phyloP scores from a whole-genome alignment of 768 basidiomycete genomes.

The Kwoniella shandongensis region DNA sequence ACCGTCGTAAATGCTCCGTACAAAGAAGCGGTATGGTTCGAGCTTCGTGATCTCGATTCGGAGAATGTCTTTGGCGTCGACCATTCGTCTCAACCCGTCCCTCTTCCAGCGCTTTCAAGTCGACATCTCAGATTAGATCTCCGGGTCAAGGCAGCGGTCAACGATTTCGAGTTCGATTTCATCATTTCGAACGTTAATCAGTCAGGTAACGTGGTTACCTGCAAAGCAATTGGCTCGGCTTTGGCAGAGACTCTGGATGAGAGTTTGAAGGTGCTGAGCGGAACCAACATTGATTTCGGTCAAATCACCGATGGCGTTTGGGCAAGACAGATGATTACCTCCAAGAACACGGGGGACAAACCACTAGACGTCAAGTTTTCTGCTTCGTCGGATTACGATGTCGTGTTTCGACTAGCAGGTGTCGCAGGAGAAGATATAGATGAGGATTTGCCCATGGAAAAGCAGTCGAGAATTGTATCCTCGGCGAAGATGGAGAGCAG shows the following conservation, averaged over 20 bases:
- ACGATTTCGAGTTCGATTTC: conserved; percentile 46
- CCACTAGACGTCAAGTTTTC: conserved; percentile 46
- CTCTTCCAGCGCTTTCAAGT: conserved; percentile 42
- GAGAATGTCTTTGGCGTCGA: conserved; percentile 46
- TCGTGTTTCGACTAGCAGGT: conserved; percentile 49
- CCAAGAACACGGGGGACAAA: conserved; percentile 46
- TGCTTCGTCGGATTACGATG: conserved; percentile 38
- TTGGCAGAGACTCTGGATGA: conserved; percentile 26
- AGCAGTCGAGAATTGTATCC: not conserved
- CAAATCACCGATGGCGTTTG: conserved; percentile 45
- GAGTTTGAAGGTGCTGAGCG: conserved; percentile 41
- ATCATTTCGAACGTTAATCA: conserved; percentile 44
- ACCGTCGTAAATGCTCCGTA: conserved; percentile 36
- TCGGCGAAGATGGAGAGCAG: not conserved
- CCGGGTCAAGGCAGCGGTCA: conserved; percentile 31
- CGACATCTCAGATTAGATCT: conserved; percentile 42
- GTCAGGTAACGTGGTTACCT: conserved; percentile 44
- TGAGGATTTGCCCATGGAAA: conserved; percentile 33
- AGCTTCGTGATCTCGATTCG: conserved; percentile 45
- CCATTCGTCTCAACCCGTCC: conserved; percentile 35
- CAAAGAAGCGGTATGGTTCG: conserved; percentile 46
- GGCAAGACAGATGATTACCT: conserved; percentile 43
- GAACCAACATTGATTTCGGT: conserved; percentile 46
- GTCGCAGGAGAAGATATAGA: conserved; percentile 45
- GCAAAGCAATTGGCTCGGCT: conserved; percentile 38